A percentile compares a stretch with the other conserved stretches of the same genome.
phyloP scores from a whole-genome alignment of 768 basidiomycete genomes.

The Rhodotorula babjevae region DNA sequence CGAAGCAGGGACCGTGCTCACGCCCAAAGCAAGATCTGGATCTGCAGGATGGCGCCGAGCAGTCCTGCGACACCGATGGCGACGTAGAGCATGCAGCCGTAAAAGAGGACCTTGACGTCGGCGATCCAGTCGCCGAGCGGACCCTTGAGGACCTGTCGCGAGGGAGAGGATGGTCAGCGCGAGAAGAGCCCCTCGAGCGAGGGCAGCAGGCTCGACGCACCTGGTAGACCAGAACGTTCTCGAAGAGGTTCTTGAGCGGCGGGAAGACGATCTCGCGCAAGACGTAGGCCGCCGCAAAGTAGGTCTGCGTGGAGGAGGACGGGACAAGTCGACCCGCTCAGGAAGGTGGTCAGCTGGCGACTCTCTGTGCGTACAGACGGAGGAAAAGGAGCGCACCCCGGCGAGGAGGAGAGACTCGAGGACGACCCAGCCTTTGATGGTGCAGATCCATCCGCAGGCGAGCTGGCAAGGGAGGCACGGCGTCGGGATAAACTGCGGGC shows the following conservation, averaged over 20 bases:
- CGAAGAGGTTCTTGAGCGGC: neutral
- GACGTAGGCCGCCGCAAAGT: neutral
- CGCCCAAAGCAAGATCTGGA: conserved; percentile 4
- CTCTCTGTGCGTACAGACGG: too few relatives aligned
- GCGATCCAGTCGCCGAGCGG: conserved; percentile 18
- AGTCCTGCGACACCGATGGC: conserved; percentile 3
- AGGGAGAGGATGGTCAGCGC: neutral
- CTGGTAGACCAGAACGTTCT: conserved; percentile 1
- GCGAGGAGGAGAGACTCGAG: neutral
- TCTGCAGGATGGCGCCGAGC: conserved; percentile 4
- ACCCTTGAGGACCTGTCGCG: neutral
- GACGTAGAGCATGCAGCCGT: neutral
- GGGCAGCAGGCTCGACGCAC: neutral
- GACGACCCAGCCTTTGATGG: conserved; percentile 1
- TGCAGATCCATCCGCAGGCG: neutral
- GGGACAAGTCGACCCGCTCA: too few relatives aligned
- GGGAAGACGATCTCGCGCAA: conserved; percentile 17
- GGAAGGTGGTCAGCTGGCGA: too few relatives aligned
- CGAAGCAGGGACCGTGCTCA: neutral
- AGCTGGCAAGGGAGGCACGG: neutral
- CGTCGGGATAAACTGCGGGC: neutral
- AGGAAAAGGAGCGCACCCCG: neutral
- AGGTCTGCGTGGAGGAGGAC: neutral
- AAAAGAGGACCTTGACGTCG: conserved; percentile 7
- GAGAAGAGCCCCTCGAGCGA: neutral